A percentile compares a stretch with the other conserved stretches of the same genome.
Conservation (phyloP, 352 stramenopile genomes). For the Pythium insidiosum region DNA sequence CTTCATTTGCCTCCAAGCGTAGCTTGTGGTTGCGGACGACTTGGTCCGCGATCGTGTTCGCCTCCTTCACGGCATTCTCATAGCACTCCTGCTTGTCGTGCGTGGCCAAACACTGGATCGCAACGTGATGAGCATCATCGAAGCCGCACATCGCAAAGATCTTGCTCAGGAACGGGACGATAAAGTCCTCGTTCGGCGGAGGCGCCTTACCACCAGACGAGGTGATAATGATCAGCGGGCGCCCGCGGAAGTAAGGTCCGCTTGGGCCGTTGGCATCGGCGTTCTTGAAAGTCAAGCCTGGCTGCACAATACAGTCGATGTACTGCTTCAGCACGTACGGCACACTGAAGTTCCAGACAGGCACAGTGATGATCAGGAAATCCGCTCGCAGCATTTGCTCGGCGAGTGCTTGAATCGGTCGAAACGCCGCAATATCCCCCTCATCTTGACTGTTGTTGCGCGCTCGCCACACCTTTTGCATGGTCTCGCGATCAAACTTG, state of each 20-base stretch:
- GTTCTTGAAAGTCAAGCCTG: constrained; percentile 58
- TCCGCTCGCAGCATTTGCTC: constrained; percentile 61
- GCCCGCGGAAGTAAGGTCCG: constrained; percentile 46
- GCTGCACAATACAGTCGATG: constrained; percentile 74
- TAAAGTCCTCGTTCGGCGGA: constrained; percentile 46
- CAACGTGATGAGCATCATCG: constrained; percentile 52
- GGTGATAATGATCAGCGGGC: constrained; percentile 63
- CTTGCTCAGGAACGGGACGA: constrained; percentile 61
- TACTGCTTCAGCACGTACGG: constrained; percentile 81
- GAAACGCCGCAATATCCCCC: constrained; percentile 44
- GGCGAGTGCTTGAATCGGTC: constrained; percentile 51
- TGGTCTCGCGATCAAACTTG: constrained; percentile 66
- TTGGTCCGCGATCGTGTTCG: constrained; percentile 47
- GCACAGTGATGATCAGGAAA: constrained; percentile 66
- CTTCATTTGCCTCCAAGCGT: constrained; percentile 29
- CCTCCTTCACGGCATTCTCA: constrained; percentile 39
- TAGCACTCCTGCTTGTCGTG: constrained; percentile 62
- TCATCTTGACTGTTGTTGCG: constrained; percentile 53
- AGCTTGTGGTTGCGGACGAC: constrained; percentile 54
- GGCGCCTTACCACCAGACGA: constrained; percentile 63
- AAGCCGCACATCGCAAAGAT: constrained; percentile 77
- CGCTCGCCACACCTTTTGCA: constrained; percentile 59
- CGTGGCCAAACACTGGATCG: constrained; percentile 48
- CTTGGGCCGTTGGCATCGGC: constrained; percentile 48
- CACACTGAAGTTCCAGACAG: constrained; percentile 74